Percentiles rank a stretch among this genome's conserved stretches.
phyloP scores from a whole-genome alignment of 2,329 filamentous ascomycete genomes.

The Fusarium dimerum region DNA sequence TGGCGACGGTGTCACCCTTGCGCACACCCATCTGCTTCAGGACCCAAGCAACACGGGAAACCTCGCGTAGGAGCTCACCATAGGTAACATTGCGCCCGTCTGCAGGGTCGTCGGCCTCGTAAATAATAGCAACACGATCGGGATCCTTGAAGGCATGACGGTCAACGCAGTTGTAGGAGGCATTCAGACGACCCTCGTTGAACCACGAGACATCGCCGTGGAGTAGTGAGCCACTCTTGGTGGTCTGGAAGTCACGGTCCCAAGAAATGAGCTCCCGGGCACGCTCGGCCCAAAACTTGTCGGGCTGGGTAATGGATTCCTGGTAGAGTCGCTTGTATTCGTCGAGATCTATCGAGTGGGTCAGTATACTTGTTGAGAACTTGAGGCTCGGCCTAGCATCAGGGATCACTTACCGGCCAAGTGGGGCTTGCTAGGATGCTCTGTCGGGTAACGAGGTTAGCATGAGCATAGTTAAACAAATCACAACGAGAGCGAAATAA shows the following conservation, averaged over 20 bases:
- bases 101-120: slow-evolving; percentile 89
- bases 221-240: slow-evolving; percentile 72
- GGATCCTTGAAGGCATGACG: slow-evolving; percentile 95
- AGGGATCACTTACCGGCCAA: slow-evolving; percentile 54
- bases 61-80: slow-evolving; percentile 87
- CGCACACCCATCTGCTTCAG: slow-evolving; percentile 94
- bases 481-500: slow-evolving; percentile 9
- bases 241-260: slow-evolving; percentile 89
- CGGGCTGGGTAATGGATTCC: slow-evolving; percentile 86
- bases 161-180: slow-evolving; percentile 96
- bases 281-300: slow-evolving; percentile 85
- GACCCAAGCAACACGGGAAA: slow-evolving; percentile 82
- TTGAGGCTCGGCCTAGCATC: slow-evolving; percentile 26
- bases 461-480: slow-evolving; percentile 20
- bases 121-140: slow-evolving; percentile 93
- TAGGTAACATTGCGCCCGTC: slow-evolving; percentile 92
- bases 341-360: slow-evolving; percentile 52
- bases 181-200: slow-evolving; percentile 88
- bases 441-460: slow-evolving; percentile 47
- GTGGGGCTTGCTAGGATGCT: slow-evolving; percentile 71
- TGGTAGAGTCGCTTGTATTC: slow-evolving; percentile 70
- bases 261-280: slow-evolving; percentile 90
- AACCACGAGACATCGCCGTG: slow-evolving; percentile 94
- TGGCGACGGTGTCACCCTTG: slow-evolving; percentile 95
- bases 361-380: slow-evolving; percentile 22